Conservation (phyloP, 345 rosid genomes). For the Populus tremula region DNA sequence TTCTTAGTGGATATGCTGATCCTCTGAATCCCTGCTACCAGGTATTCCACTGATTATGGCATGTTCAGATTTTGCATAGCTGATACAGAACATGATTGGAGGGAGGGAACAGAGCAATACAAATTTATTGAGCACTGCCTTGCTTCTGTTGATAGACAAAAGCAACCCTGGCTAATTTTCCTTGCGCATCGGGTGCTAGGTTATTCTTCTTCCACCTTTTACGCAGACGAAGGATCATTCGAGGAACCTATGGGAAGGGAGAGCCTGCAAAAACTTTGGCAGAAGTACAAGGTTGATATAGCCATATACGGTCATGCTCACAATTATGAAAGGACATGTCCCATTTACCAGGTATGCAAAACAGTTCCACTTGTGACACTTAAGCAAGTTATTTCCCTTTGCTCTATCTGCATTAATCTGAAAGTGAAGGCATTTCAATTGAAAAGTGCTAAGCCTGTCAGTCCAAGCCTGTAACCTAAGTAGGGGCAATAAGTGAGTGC, state of each 20-base stretch:
- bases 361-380: not conserved
- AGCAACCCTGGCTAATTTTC: conserved; percentile 73
- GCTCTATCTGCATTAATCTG: not conserved
- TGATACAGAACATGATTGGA: conserved; percentile 77
- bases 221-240: conserved; percentile 54
- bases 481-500: not conserved
- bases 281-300: conserved; percentile 72
- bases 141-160: conserved; percentile 63
- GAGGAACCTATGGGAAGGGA: conserved; percentile 73
- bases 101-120: conserved; percentile 73
- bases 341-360: conserved; percentile 57
- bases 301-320: conserved; percentile 71
- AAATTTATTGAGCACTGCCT: conserved; percentile 65
- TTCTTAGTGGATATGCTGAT: not conserved
- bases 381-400: no score
- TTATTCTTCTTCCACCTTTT: conserved; percentile 51
- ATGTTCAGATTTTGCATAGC: conserved; percentile 77
- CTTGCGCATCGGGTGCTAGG: conserved; percentile 73
- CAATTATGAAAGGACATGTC: conserved; percentile 76
- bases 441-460: not conserved
- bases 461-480: not conserved
- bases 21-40: conserved; percentile 11
- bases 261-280: conserved; percentile 71
- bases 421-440: not conserved
- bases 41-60: conserved; percentile 76